Conservation (phyloP, 139 green algal species). For the Raphidocelis subcapitata region DNA sequence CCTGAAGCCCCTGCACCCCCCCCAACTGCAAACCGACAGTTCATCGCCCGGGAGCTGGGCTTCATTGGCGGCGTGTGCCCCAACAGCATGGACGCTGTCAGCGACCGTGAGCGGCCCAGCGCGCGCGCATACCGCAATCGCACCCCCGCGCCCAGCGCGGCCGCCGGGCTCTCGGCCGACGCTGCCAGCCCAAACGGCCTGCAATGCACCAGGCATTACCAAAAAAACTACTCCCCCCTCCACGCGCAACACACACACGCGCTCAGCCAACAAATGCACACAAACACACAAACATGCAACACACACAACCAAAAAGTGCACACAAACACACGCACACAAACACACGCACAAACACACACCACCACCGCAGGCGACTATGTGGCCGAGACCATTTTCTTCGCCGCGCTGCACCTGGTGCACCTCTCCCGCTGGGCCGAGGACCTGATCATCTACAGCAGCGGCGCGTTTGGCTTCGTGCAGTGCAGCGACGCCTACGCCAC, state of each 20-base stretch:
- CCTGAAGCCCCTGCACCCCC: too few species aligned
- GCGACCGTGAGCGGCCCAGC: conserved; percentile 82
- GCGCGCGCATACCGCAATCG: too few species aligned
- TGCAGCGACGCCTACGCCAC: conserved; percentile 95
- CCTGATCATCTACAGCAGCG: conserved; percentile 95
- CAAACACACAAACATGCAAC: too few species aligned
- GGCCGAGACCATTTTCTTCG: conserved; percentile 87
- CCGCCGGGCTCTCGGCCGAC: too few species aligned
- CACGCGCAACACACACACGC: too few species aligned
- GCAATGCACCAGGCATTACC: too few species aligned
- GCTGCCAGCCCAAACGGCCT: too few species aligned
- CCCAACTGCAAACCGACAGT: conserved; percentile 22
- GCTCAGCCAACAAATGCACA: too few species aligned
- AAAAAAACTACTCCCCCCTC: too few species aligned
- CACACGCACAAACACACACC: background rate
- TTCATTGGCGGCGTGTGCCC: conserved; percentile 61
- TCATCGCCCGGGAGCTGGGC: conserved; percentile 71
- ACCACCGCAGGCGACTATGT: conserved; percentile 83
- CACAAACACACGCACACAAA: conserved; percentile 4
- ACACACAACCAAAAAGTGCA: too few species aligned
- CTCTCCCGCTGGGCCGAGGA: conserved; percentile 92
- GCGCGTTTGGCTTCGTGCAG: conserved; percentile 88
- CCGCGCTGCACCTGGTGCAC: conserved; percentile 81
- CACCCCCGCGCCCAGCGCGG: too few species aligned
- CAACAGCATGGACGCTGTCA: conserved; percentile 95